Evolutionary conservation across 495 filamentous ascomycete genomes (phyloP).

Genomic region (Penicillium cosmopolitanum): DNA sequence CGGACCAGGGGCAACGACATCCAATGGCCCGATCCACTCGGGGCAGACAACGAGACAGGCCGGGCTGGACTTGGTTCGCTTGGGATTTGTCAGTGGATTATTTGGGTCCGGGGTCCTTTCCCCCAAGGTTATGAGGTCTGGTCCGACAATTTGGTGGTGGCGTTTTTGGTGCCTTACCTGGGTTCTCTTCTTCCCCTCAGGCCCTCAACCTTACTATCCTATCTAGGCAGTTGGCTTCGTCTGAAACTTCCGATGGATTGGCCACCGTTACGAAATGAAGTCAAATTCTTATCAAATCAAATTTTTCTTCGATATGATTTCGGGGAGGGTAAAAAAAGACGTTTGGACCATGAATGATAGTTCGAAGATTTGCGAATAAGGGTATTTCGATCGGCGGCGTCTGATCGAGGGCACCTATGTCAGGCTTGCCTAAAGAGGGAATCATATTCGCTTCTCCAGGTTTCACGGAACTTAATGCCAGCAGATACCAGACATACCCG

Average conservation of each 20-base stretch:
- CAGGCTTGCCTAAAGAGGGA: not conserved
- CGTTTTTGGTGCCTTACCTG: not conserved
- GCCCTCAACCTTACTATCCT: not conserved
- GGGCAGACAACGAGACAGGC: not conserved
- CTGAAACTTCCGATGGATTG: not conserved
- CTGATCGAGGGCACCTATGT: not conserved
- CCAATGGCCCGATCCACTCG: not conserved
- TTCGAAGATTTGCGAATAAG: constrained; percentile 1
- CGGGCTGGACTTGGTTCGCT: not conserved
- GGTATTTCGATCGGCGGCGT: constrained; percentile 1
- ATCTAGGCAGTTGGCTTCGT: not conserved
- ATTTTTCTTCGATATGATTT: no score
- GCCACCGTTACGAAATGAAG: not conserved
- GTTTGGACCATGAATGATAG: not conserved
- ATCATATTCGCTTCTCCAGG: not conserved
- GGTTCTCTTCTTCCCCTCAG: not conserved
- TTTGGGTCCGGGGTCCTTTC: not conserved
- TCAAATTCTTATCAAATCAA: no score
- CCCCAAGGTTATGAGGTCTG: not conserved
- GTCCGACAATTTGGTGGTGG: not conserved
- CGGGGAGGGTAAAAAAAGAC: no score
- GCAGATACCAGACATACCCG: no score
- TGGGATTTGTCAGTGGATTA: not conserved
- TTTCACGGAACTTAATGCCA: not conserved
- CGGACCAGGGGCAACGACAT: not conserved